Evolutionary conservation across 306 rosid species (phyloP).

Genomic region (Biancaea sappan): DNA sequence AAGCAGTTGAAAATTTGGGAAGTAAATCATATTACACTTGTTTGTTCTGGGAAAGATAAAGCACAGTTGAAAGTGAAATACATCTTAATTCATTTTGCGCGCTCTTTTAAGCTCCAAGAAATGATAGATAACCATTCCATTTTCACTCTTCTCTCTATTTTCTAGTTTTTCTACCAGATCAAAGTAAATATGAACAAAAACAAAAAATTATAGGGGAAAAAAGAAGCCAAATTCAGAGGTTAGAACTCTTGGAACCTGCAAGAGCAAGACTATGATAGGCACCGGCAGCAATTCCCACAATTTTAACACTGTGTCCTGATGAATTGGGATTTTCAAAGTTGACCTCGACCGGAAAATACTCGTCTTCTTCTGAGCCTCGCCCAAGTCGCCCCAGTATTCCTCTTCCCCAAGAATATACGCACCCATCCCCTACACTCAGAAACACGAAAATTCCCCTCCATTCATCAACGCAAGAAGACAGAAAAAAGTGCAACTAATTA

Average conservation of each 20-base stretch:
- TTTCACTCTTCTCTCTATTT: background rate
- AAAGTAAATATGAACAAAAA: background rate
- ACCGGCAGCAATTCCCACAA: slow-evolving; percentile 81
- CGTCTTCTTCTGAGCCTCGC: slow-evolving; percentile 62
- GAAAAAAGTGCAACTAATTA: background rate
- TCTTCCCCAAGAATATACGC: slow-evolving; percentile 89
- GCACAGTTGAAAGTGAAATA: background rate
- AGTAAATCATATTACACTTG: background rate
- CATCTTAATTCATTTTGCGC: background rate
- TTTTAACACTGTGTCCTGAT: slow-evolving; percentile 36
- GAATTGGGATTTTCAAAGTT: slow-evolving; percentile 45
- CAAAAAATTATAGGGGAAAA: background rate
- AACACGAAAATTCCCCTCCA: background rate
- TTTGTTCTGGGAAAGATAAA: background rate
- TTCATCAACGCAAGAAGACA: background rate
- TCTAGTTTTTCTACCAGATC: background rate
- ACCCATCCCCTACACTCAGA: slow-evolving; percentile 61
- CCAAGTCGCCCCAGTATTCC: slow-evolving; percentile 94
- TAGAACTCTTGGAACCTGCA: slow-evolving; percentile 51
- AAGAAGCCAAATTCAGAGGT: slow-evolving; percentile 20
- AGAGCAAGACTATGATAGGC: slow-evolving; percentile 93
- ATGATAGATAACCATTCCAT: background rate
- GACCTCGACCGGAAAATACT: slow-evolving; percentile 57
- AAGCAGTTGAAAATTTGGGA: background rate
- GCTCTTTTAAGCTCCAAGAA: background rate